Evolutionary conservation across 140 eudicot genomes (phyloP).

Genomic region (Erigeron philadelphicus): DNA sequence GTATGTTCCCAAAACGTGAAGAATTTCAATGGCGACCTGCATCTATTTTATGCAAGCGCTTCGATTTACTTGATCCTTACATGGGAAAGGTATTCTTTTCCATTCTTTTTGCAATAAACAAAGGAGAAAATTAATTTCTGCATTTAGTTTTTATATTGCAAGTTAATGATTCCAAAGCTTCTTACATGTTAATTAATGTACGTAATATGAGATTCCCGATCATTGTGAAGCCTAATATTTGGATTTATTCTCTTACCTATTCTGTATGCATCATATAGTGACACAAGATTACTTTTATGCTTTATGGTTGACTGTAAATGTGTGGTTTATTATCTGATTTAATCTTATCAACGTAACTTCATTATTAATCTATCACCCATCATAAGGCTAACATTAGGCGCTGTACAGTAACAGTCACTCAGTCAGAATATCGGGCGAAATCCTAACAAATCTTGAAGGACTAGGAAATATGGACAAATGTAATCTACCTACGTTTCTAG

Average conservation of each 20-base stretch:
- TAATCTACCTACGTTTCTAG: background rate
- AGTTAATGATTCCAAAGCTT: background rate
- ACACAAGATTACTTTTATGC: slow-evolving; percentile 5
- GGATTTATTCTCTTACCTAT: background rate
- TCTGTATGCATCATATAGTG: background rate
- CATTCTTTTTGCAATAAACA: slow-evolving; percentile 5
- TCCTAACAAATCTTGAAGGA: background rate
- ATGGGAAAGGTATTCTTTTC: slow-evolving; percentile 72
- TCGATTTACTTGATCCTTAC: slow-evolving; percentile 83
- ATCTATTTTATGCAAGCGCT: slow-evolving; percentile 84
- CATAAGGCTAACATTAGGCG: background rate
- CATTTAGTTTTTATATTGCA: background rate
- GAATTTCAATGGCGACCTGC: slow-evolving; percentile 93
- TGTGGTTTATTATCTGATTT: background rate
- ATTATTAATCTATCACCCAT: background rate
- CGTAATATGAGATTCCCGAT: no score
- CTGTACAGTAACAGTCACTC: background rate
- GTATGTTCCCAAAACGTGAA: slow-evolving; percentile 73
- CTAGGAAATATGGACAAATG: background rate
- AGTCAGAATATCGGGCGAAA: background rate
- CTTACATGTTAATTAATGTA: background rate
- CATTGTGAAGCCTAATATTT: background rate
- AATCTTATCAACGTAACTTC: background rate
- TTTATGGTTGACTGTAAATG: background rate
- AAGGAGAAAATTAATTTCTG: background rate